phyloP scores from a whole-genome alignment of 805 yeast genomes.

The Candida berthetii region DNA sequence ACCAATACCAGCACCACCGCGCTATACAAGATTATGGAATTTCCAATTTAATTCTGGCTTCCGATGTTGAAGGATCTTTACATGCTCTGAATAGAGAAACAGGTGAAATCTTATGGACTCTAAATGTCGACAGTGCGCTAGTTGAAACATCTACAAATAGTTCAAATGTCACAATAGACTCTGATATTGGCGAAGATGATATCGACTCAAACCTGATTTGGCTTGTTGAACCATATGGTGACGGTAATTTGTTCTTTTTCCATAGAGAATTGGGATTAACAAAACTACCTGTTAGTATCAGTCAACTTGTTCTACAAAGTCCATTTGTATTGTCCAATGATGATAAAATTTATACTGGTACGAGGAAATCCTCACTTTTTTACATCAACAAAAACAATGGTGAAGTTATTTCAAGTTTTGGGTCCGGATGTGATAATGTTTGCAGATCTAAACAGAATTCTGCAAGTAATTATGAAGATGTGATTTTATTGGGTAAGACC shows the following conservation, averaged over 20 bases:
- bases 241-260: slow-evolving; percentile 80
- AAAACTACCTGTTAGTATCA: slow-evolving; percentile 74
- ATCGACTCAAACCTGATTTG: slow-evolving; percentile 43
- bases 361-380: slow-evolving; percentile 67
- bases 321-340: slow-evolving; percentile 72
- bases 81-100: slow-evolving; percentile 74
- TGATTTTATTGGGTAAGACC: slow-evolving; percentile 62
- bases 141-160: slow-evolving; percentile 32
- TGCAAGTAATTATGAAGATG: slow-evolving; percentile 18
- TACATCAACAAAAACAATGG: slow-evolving; percentile 74
- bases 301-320: slow-evolving; percentile 70
- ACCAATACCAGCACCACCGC: slow-evolving; percentile 9
- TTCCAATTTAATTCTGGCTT: slow-evolving; percentile 56
- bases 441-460: slow-evolving; percentile 2
- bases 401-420: slow-evolving; percentile 62
- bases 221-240: slow-evolving; percentile 88
- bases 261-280: slow-evolving; percentile 69
- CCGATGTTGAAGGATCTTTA: slow-evolving; percentile 83
- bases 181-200: not conserved
- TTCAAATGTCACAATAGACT: slow-evolving; percentile 5
- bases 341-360: slow-evolving; percentile 86
- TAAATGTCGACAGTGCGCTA: slow-evolving; percentile 59
- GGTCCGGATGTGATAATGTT: slow-evolving; percentile 24
- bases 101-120: slow-evolving; percentile 74
- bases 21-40: slow-evolving; percentile 69